These are phyloP conservation scores for Pestalotiopsis sp. DNA, from an alignment of 2,329 filamentous ascomycete genomes.

Conservation along the genomic window DNA sequence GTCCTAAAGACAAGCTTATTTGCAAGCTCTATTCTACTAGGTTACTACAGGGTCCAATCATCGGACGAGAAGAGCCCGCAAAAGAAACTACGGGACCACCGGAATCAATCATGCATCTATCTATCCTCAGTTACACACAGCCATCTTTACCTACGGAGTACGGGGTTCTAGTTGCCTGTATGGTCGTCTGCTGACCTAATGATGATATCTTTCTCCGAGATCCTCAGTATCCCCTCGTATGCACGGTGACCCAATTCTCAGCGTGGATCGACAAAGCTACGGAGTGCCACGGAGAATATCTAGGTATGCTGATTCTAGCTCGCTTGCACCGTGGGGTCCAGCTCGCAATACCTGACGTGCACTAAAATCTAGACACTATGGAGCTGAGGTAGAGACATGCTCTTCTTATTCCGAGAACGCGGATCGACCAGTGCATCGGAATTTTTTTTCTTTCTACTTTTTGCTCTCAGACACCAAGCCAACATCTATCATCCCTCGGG, in stretches of 20 bases:
- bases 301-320: too few relatives aligned
- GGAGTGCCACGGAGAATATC: too few relatives aligned
- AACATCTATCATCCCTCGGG: background rate
- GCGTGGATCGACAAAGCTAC: too few relatives aligned
- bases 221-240: too few relatives aligned
- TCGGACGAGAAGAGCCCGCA: background rate
- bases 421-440: background rate
- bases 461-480: background rate
- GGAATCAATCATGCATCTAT: background rate
- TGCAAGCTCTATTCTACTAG: background rate
- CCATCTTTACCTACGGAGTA: background rate
- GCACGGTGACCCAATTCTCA: too few relatives aligned
- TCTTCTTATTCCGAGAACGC: background rate
- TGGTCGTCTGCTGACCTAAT: too few relatives aligned
- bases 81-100: background rate
- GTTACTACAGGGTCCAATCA: background rate
- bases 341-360: too few relatives aligned
- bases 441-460: background rate
- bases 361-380: too few relatives aligned
- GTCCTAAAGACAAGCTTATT: conserved; percentile 5
- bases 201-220: too few relatives aligned
- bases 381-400: too few relatives aligned
- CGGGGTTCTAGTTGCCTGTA: background rate
- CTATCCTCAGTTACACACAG: background rate
- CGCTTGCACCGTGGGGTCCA: too few relatives aligned